Evolutionary conservation across 352 stramenopile genomes (phyloP), one percentile per base, ranked within the genome.

Genomic region (Pythium vanterpoolii): DNA sequence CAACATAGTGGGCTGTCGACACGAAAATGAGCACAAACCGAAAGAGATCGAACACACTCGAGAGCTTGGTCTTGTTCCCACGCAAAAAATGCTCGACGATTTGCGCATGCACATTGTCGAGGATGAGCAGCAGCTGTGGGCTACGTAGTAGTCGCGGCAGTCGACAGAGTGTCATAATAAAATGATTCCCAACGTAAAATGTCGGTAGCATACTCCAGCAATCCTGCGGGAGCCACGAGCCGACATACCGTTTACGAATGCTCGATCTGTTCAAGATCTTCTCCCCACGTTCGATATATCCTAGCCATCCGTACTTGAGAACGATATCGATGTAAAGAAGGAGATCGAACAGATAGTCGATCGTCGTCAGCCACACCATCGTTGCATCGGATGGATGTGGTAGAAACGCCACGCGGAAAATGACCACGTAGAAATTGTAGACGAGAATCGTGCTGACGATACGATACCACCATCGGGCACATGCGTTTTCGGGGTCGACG

Each of bases 381-480:
- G 33, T 43, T 5, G 26, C 27, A 0, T 7, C n/a, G 5, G 28
- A 39, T 2, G 56, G 63, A 1, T 54, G 21, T 7, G 66, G 66
- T 4, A 73, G 18, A 26, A 73, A 73, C 13, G 66, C 66, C 6
- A 69, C 55, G 21, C 67, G 67, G 30, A 74, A 74, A 23, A 68
- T 69, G 40, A 74, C 58, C 1, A 66, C 21, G 49, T 74, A 74
- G 45, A 74, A 74, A 28, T 74, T 71, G 48, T 71, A 71, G 18
- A 69, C 63, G 42, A 88, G 53, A 30, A 89, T 74, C 24, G 63
- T 34, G 2, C 67, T 69, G 28, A 86, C 74, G n/a, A 60, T 31
- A 16, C 81, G 77, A 46, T 83, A 75, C 80, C 80, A 89, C 69
- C 77, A 87, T 19, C 56, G 59, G 11, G 72, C 74, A 27, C 87